Evolutionary conservation across 495 filamentous ascomycete species (phyloP).

Genomic region (Neohortaea acidophila): DNA sequence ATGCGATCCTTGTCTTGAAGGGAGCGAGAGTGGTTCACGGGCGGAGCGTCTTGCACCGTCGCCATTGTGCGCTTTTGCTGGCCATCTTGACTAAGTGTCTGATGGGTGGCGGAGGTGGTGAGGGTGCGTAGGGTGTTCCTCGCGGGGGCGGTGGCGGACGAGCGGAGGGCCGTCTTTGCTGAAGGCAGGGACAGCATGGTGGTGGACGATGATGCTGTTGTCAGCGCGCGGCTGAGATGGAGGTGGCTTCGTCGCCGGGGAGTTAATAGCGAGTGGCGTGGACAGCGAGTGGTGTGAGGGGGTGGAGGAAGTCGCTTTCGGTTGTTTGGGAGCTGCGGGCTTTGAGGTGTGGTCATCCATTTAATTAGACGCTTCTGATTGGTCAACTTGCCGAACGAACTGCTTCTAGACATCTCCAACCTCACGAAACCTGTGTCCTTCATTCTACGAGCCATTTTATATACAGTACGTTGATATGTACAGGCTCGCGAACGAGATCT

Average conservation of each 20-base stretch:
- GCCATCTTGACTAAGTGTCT: slow-evolving; percentile 3
- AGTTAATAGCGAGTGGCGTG: no score
- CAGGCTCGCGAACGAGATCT: no score
- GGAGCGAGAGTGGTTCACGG: slow-evolving; percentile 64
- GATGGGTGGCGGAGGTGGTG: slow-evolving; percentile 2
- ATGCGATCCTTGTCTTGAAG: slow-evolving; percentile 92
- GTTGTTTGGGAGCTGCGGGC: not conserved
- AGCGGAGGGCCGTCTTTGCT: slow-evolving; percentile 9
- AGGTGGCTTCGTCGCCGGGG: slow-evolving; percentile 11
- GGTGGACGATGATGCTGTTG: not conserved
- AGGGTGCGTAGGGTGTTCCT: slow-evolving; percentile 11
- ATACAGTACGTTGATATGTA: no score
- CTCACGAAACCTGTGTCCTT: no score
- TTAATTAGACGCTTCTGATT: not conserved
- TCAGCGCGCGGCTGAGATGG: no score
- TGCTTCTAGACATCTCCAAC: no score
- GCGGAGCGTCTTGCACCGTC: slow-evolving; percentile 70
- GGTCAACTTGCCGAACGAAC: no score
- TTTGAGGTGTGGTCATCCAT: not conserved
- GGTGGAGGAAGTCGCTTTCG: no score
- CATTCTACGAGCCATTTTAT: no score
- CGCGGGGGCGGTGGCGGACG: slow-evolving; percentile 4
- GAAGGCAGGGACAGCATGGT: slow-evolving; percentile 10
- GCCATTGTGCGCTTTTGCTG: slow-evolving; percentile 55
- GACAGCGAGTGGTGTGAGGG: slow-evolving; percentile 1